These are phyloP conservation scores for Westerdykella sp. DNA, from an alignment of 2,329 filamentous ascomycete genomes.

Conservation along the genomic window DNA sequence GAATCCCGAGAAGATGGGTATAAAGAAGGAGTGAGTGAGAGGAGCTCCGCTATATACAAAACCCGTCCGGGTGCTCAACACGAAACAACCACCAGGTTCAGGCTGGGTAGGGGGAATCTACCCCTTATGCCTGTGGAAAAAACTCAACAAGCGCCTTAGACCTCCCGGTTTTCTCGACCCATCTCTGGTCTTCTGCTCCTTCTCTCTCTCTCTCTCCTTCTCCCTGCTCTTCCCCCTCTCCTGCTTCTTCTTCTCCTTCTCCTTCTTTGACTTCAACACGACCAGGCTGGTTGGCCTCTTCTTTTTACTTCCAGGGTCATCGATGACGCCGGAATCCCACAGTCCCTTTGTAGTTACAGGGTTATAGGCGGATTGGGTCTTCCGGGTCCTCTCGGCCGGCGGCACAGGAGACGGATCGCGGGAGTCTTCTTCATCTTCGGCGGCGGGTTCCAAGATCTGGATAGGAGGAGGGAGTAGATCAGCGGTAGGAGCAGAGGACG, in stretches of 20 bases:
- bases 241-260: conserved; percentile 25
- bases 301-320: conserved; percentile 21
- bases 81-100: too few species aligned
- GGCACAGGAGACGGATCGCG: conserved; percentile 8
- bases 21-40: too few species aligned
- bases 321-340: conserved; percentile 32
- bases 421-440: conserved; percentile 3
- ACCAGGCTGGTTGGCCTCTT: conserved; percentile 30
- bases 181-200: too few species aligned
- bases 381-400: conserved; percentile 14
- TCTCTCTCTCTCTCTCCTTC: not conserved
- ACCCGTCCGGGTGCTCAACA: too few species aligned
- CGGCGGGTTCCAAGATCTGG: conserved; percentile 11
- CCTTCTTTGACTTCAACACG: conserved; percentile 28
- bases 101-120: not conserved
- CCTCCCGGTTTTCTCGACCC: not conserved
- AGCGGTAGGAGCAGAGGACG: not conserved
- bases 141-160: not conserved
- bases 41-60: too few species aligned
- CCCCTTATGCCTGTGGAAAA: not conserved
- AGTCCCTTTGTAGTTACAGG: conserved; percentile 30
- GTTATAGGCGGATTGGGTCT: conserved; percentile 28
- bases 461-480: conserved; percentile 8
- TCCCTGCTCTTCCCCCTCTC: conserved; percentile 13
- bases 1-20: too few species aligned